Evolutionary conservation across 1,139 yeast genomes (phyloP).

Genomic region (Lodderomyces oxycetoniae): DNA sequence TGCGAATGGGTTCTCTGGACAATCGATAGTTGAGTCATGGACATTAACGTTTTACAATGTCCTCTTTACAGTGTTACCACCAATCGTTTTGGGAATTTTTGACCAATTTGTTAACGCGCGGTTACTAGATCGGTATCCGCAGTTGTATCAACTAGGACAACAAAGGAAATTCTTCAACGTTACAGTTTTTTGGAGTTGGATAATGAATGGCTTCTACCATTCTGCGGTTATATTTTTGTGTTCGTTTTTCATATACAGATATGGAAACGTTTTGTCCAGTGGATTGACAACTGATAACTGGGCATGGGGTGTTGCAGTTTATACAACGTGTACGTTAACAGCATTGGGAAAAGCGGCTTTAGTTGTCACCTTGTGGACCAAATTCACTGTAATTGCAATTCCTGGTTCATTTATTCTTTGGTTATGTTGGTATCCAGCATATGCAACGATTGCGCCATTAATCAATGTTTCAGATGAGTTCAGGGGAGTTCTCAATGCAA

Average conservation of each 20-base stretch:
- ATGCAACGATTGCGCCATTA: constrained; percentile 79
- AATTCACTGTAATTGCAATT: constrained; percentile 83
- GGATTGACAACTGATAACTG: constrained; percentile 87
- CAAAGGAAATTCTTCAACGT: constrained; percentile 84
- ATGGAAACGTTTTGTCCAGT: constrained; percentile 59
- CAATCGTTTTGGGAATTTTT: constrained; percentile 92
- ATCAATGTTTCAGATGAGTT: constrained; percentile 81
- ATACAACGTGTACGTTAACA: constrained; percentile 82
- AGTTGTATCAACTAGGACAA: constrained; percentile 87
- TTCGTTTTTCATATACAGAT: constrained; percentile 60
- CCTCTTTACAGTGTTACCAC: constrained; percentile 92
- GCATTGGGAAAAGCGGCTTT: constrained; percentile 94
- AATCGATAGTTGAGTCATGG: constrained; percentile 96
- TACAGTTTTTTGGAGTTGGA: constrained; percentile 96
- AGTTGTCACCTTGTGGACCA: constrained; percentile 91
- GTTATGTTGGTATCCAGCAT: constrained; percentile 83
- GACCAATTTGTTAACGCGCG: constrained; percentile 95
- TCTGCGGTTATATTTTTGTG: constrained; percentile 81
- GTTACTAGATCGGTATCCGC: constrained; percentile 86
- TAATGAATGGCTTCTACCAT: constrained; percentile 89
- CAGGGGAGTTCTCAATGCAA: constrained; percentile 68
- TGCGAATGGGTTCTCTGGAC: constrained; percentile 89
- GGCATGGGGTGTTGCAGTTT: constrained; percentile 92
- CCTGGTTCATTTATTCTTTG: constrained; percentile 90
- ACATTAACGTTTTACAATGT: constrained; percentile 94